Conservation (phyloP, 176 grass and related monocot genomes). For the Oryza coarctata region DNA sequence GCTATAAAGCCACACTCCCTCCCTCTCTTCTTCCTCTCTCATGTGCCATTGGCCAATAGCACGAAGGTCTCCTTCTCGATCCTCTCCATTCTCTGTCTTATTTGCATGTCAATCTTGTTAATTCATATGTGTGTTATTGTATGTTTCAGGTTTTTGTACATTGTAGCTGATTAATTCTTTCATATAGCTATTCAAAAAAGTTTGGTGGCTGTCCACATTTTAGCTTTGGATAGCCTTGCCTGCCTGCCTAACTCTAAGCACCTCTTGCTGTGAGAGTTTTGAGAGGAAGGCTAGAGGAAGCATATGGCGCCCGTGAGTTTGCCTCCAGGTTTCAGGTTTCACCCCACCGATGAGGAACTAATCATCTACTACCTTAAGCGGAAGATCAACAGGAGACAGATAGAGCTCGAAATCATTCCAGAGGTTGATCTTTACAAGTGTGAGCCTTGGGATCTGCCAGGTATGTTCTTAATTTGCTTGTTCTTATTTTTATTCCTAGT, state of each 20-base stretch:
- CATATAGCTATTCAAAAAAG: conserved; percentile 38
- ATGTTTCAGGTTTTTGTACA: conserved; percentile 61
- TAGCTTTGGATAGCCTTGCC: conserved; percentile 48
- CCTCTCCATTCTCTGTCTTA: conserved; percentile 23
- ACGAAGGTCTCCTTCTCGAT: conserved; percentile 45
- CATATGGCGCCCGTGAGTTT: conserved; percentile 80
- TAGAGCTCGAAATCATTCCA: conserved; percentile 89
- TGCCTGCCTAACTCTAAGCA: conserved; percentile 29
- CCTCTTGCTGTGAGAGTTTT: conserved; percentile 27
- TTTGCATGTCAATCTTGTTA: conserved; percentile 23
- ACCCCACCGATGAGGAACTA: conserved; percentile 92
- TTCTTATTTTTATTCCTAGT: conserved; percentile 16
- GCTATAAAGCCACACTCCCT: conserved; percentile 64
- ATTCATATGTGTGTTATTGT: conserved; percentile 29
- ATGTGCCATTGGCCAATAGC: conserved; percentile 48
- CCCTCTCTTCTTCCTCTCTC: conserved; percentile 49
- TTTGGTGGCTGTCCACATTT: conserved; percentile 49
- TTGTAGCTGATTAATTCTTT: conserved; percentile 50
- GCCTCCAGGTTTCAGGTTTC: conserved; percentile 92
- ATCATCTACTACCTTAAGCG: conserved; percentile 91
- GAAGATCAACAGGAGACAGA: conserved; percentile 85
- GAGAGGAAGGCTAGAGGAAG: conserved; percentile 35
- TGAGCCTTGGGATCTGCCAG: conserved; percentile 90
- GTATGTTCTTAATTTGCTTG: conserved; percentile 34
- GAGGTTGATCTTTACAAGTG: conserved; percentile 99